phyloP scores from a whole-genome alignment of 2,329 filamentous ascomycete species.

The Sporothrix protearum region DNA sequence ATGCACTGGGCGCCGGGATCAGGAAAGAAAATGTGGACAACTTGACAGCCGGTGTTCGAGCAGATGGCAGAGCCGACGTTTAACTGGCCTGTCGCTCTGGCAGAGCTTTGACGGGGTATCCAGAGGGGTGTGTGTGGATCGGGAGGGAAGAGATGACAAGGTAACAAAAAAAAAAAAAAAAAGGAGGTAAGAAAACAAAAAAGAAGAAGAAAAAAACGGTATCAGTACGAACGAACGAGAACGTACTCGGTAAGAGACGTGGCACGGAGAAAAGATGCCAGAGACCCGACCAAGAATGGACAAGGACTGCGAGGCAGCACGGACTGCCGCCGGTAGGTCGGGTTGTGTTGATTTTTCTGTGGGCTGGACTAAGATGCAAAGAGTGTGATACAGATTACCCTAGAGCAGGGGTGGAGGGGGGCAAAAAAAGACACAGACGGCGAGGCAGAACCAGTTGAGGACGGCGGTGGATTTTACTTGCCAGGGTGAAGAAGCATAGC shows the following conservation, averaged over 20 bases:
- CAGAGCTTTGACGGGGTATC: neutral
- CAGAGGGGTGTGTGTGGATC: neutral
- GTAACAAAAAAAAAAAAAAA: neutral
- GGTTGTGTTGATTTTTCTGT: constrained; percentile 1
- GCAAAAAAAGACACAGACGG: neutral
- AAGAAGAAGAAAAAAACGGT: neutral
- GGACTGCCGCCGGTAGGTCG: constrained; percentile 15
- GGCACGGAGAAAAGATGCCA: constrained; percentile 21
- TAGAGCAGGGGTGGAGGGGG: neutral
- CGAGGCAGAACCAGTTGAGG: neutral
- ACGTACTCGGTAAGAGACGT: constrained; percentile 3
- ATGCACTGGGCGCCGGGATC: neutral
- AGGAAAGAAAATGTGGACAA: neutral
- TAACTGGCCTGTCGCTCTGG: neutral
- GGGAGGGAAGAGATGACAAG: neutral
- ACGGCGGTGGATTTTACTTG: constrained; percentile 9
- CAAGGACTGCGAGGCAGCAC: constrained; percentile 2
- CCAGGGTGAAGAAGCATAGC: neutral
- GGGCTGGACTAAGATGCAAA: neutral
- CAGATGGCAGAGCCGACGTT: neutral
- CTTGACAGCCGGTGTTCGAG: neutral
- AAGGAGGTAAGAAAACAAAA: neutral
- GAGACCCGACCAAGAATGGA: neutral
- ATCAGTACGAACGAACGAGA: neutral
- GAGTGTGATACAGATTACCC: constrained; percentile 13